Conservation (phyloP, 345 rosid genomes). For the Capsella bursapastoris region DNA sequence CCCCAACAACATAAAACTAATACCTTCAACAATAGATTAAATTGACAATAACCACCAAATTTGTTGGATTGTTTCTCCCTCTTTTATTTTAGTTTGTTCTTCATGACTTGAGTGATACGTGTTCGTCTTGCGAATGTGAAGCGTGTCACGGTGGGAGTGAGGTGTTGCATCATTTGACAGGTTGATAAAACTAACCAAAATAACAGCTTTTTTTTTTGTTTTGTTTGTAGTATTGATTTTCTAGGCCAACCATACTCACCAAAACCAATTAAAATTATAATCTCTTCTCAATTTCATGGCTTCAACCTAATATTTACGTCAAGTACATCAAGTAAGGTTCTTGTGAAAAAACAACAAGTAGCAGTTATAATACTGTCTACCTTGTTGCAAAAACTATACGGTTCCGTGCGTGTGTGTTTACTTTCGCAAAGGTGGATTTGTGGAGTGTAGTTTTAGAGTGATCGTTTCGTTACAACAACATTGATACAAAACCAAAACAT, state of each 20-base stretch:
- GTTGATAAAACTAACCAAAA: constrained; percentile 27
- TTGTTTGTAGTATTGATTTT: too few relatives aligned
- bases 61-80: neutral
- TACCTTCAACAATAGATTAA: neutral
- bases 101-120: neutral
- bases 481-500: too few relatives aligned
- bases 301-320: neutral
- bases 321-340: too few relatives aligned
- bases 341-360: too few relatives aligned
- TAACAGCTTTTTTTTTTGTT: neutral
- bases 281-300: neutral
- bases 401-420: too few relatives aligned
- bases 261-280: too few relatives aligned
- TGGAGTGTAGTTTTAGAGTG: too few relatives aligned
- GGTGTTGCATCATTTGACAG: constrained; percentile 16
- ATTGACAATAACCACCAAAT: neutral
- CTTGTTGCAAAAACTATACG: too few relatives aligned
- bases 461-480: too few relatives aligned
- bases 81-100: neutral
- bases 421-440: too few relatives aligned
- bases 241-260: too few relatives aligned
- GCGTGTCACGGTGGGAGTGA: constrained; percentile 15
- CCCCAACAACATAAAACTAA: neutral
- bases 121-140: neutral
- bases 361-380: too few relatives aligned